These are phyloP conservation scores for Aureoboletus auriporus DNA, from an alignment of 768 basidiomycete species.

Conservation along the genomic window DNA sequence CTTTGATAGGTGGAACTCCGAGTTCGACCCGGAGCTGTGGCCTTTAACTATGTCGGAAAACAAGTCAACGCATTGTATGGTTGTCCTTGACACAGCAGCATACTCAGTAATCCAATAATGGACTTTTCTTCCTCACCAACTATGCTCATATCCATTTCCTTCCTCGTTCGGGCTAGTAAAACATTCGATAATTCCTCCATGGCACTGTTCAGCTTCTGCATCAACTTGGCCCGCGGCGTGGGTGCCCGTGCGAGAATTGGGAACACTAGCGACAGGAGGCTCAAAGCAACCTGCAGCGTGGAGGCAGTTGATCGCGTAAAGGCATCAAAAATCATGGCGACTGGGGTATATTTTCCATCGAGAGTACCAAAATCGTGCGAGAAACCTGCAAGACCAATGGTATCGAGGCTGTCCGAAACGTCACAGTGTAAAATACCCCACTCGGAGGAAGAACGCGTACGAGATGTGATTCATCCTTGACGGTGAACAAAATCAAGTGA, in stretches of 20 bases:
- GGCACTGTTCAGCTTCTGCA: conserved; percentile 29
- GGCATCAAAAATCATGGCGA: conserved; percentile 39
- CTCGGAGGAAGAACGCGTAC: conserved; percentile 12
- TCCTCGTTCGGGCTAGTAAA: conserved; percentile 35
- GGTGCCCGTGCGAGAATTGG: conserved; percentile 37
- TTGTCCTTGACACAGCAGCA: conserved; percentile 10
- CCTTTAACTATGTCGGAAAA: conserved; percentile 32
- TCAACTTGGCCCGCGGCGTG: conserved; percentile 29
- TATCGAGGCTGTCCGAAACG: conserved; percentile 41
- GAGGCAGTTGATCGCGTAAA: conserved; percentile 24
- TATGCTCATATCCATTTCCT: conserved; percentile 26
- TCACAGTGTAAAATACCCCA: too few species aligned
- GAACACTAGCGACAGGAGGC: conserved; percentile 35
- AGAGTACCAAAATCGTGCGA: conserved; percentile 55
- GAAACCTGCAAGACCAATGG: conserved; percentile 59
- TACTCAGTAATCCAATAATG: conserved; percentile 24
- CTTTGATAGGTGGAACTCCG: conserved; percentile 21
- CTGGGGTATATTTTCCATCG: conserved; percentile 41
- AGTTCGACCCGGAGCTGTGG: conserved; percentile 17
- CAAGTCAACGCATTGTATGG: neutral
- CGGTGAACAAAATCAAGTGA: neutral
- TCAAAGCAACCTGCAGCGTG: conserved; percentile 26
- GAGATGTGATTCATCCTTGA: conserved; percentile 33
- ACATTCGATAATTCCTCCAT: conserved; percentile 40
- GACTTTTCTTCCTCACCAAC: conserved; percentile 23